Conservation (phyloP, 176 grass and related monocot genomes). For the Musa itinerans region DNA sequence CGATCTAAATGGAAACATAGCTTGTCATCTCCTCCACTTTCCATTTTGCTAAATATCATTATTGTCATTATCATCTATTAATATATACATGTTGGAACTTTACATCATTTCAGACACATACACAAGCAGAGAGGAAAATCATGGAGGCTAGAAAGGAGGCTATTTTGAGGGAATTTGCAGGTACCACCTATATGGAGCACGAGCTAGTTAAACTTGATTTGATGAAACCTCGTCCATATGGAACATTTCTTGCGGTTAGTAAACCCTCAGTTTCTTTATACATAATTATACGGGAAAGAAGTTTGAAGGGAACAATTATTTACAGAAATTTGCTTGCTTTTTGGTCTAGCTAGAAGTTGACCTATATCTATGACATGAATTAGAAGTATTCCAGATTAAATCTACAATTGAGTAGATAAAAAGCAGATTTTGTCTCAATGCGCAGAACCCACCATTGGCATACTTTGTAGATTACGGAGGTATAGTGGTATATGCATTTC, state of each 20-base stretch:
- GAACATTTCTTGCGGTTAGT: conserved; percentile 81
- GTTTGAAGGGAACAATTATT: neutral
- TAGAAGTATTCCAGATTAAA: neutral
- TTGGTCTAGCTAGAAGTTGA: neutral
- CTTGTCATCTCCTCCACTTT: neutral
- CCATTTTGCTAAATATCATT: neutral
- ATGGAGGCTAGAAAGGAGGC: conserved; percentile 75
- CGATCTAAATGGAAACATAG: neutral
- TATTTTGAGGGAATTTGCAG: conserved; percentile 52
- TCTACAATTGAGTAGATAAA: neutral
- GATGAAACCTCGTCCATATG: conserved; percentile 56
- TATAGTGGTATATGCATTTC: no score
- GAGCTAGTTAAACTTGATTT: conserved; percentile 58
- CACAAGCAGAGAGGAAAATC: conserved; percentile 91
- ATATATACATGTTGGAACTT: neutral
- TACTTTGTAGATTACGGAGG: neutral
- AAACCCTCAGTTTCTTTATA: conserved; percentile 7
- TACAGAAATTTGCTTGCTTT: neutral
- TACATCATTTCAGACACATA: conserved; percentile 61
- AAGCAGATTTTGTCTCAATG: neutral
- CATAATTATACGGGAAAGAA: neutral
- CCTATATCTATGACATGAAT: neutral
- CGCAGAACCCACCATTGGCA: neutral
- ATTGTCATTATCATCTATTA: neutral
- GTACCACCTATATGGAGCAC: conserved; percentile 38